A percentile compares a stretch with the other conserved stretches of the same genome.
These are phyloP conservation scores for Escallonia rubra DNA, from an alignment of 129 eudicot genomes.

Conservation along the genomic window DNA sequence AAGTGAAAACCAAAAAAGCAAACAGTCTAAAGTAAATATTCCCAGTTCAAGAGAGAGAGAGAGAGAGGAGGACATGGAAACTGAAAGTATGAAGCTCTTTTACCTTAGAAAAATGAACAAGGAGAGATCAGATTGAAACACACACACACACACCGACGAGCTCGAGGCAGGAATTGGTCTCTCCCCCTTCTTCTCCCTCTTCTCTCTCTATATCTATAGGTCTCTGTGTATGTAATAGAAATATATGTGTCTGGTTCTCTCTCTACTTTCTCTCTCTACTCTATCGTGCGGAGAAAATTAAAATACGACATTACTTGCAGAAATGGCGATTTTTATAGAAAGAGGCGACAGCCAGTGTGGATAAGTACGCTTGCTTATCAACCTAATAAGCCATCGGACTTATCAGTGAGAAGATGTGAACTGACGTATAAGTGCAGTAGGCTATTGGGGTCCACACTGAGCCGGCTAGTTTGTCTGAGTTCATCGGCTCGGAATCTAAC, in stretches of 20 bases:
- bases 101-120: constrained; percentile 10
- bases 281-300: constrained; percentile 44
- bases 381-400: not conserved
- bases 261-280: constrained; percentile 52
- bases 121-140: constrained; percentile 36
- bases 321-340: constrained; percentile 43
- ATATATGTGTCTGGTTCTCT: constrained; percentile 19
- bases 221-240: constrained; percentile 10
- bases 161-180: constrained; percentile 1
- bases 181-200: constrained; percentile 20
- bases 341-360: constrained; percentile 15
- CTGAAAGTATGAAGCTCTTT: constrained; percentile 16
- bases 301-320: constrained; percentile 47
- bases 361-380: constrained; percentile 27
- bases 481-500: constrained; percentile 52
- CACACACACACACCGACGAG: constrained; percentile 28
- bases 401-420: not conserved
- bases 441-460: constrained; percentile 24
- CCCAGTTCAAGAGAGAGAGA: constrained; percentile 4
- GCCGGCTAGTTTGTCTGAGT: constrained; percentile 40
- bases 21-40: constrained; percentile 9
- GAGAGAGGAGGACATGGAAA: too few relatives aligned
- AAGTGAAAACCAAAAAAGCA: not conserved
- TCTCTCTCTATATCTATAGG: not conserved
- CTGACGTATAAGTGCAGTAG: constrained; percentile 9